A percentile compares a stretch with the other conserved stretches of the same genome.
These are phyloP conservation scores for Anethum foeniculum DNA, from an alignment of 140 eudicot species.

Conservation along the genomic window DNA sequence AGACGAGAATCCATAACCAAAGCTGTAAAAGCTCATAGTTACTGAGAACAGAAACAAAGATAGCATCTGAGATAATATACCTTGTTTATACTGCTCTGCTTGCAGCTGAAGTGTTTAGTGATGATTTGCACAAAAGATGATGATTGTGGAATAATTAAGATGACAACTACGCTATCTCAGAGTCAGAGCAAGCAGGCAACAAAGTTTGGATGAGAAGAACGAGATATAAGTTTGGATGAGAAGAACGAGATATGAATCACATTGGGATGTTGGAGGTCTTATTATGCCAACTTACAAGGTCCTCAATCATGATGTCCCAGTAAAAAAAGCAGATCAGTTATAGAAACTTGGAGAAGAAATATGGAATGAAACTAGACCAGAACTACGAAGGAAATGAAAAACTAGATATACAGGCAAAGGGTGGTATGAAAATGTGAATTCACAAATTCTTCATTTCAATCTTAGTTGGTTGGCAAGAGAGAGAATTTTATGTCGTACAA, in stretches of 20 bases:
- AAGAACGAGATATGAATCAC: not conserved
- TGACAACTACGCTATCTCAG: not conserved
- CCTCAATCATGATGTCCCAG: not conserved
- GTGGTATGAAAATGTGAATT: too few relatives aligned
- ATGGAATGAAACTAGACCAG: not conserved
- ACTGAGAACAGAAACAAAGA: not conserved
- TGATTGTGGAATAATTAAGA: not conserved
- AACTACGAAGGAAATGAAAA: not conserved
- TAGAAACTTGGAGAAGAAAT: not conserved
- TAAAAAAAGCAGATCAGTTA: not conserved
- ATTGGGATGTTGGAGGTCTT: not conserved
- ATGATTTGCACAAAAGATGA: not conserved
- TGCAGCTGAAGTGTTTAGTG: not conserved
- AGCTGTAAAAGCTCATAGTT: not conserved
- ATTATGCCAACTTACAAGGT: not conserved
- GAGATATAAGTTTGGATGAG: not conserved
- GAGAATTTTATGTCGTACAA: not conserved
- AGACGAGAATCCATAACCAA: not conserved
- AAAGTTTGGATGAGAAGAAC: not conserved
- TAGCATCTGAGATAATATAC: not conserved
- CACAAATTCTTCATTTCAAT: too few relatives aligned
- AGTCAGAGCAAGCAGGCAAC: not conserved
- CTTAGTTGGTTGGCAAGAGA: not conserved
- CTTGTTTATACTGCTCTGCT: not conserved
- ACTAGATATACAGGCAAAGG: not conserved